These are phyloP conservation scores for Francoa sonchifolia DNA, from an alignment of 441 rosid species.

Conservation along the genomic window DNA sequence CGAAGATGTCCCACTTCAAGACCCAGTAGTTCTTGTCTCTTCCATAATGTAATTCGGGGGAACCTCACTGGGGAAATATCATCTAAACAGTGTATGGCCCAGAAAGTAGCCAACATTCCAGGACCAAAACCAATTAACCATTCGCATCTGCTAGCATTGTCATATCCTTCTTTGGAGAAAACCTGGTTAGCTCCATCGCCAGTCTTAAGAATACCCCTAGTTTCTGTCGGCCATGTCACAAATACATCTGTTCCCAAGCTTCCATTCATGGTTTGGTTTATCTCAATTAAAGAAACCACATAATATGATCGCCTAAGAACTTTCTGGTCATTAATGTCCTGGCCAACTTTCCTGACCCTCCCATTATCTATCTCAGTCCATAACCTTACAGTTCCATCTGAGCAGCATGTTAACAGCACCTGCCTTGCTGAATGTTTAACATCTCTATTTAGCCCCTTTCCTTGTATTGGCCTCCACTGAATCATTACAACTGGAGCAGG, in stretches of 20 bases:
- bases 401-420: constrained; percentile 69
- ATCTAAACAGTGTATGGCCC: constrained; percentile 94
- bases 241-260: constrained; percentile 41
- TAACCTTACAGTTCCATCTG: constrained; percentile 83
- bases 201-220: constrained; percentile 33
- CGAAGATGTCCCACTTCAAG: constrained; percentile 23
- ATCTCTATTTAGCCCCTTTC: constrained; percentile 24
- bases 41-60: constrained; percentile 71
- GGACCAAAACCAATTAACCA: constrained; percentile 93
- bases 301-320: constrained; percentile 28
- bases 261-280: constrained; percentile 47
- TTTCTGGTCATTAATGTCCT: constrained; percentile 38
- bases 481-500: constrained; percentile 68
- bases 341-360: constrained; percentile 40
- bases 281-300: constrained; percentile 77
- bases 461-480: constrained; percentile 69
- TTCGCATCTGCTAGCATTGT: constrained; percentile 51
- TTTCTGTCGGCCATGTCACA: constrained; percentile 61
- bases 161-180: constrained; percentile 26
- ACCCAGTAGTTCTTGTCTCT: constrained; percentile 38
- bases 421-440: constrained; percentile 28
- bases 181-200: constrained; percentile 29
- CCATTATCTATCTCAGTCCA: constrained; percentile 76
- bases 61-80: constrained; percentile 68
- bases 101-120: constrained; percentile 47